Evolutionary conservation across 108 stramenopile species (phyloP).

Genomic region (Discostella stelligeroides): DNA sequence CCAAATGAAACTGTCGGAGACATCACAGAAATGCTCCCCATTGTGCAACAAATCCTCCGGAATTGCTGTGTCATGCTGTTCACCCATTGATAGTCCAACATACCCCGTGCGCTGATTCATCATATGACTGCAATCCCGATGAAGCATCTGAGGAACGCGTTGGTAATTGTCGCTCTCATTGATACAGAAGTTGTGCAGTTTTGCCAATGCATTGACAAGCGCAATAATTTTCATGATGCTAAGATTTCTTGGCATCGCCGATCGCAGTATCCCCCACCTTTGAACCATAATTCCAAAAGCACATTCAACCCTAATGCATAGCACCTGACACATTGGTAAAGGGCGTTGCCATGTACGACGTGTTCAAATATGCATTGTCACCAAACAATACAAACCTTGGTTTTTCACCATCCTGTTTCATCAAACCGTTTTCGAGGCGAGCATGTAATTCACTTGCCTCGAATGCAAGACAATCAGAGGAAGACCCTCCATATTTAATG

Average conservation of each 20-base stretch:
- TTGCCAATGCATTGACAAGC: conserved; percentile 16
- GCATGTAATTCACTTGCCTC: background rate
- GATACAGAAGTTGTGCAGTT: conserved; percentile 19
- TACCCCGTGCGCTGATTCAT: background rate
- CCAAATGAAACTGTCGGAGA: background rate
- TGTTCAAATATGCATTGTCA: conserved; percentile 19
- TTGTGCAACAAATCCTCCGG: background rate
- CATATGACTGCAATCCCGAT: background rate
- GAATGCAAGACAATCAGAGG: too few relatives aligned
- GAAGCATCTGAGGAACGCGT: background rate
- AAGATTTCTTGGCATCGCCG: conserved; percentile 6
- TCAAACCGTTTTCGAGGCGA: background rate
- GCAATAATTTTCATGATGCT: conserved; percentile 8
- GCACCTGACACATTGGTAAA: conserved; percentile 11
- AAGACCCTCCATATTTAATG: too few relatives aligned
- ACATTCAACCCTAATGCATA: conserved; percentile 13
- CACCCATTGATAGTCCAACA: background rate
- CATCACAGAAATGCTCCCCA: background rate
- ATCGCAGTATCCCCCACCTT: conserved; percentile 14
- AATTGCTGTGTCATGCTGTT: background rate
- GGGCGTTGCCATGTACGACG: conserved; percentile 11
- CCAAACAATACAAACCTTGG: conserved; percentile 16
- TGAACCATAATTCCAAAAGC: conserved; percentile 13
- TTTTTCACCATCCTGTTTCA: background rate
- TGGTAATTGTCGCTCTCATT: background rate